These are phyloP conservation scores for Globisporangium carolinianum DNA, from an alignment of 352 stramenopile species.

Conservation along the genomic window DNA sequence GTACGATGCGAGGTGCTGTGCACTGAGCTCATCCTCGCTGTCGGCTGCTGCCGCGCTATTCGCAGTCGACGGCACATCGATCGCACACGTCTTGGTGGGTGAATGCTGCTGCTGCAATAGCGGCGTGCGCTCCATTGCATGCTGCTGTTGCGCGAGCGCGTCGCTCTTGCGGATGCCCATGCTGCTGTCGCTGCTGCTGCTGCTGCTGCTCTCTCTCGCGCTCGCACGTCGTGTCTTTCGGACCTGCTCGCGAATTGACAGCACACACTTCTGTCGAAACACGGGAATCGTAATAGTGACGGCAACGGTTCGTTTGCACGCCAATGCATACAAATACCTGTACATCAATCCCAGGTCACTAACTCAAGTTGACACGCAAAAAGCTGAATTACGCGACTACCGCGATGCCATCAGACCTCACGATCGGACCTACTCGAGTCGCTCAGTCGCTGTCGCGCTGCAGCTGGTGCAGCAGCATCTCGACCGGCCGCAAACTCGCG, in stretches of 20 bases:
- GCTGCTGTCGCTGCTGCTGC: neutral
- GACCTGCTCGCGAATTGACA: neutral
- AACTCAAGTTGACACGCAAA: no score
- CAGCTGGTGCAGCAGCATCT: conserved; percentile 13
- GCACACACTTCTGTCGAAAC: no score
- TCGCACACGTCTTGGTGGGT: neutral
- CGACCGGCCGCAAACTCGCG: conserved; percentile 29
- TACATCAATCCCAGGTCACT: no score
- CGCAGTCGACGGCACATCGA: neutral
- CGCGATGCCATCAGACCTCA: no score
- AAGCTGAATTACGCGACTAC: no score
- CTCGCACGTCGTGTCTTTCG: neutral
- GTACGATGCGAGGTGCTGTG: neutral
- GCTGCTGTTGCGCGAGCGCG: neutral
- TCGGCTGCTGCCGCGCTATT: neutral
- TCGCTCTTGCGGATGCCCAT: neutral
- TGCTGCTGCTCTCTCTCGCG: neutral
- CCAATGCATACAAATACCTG: no score
- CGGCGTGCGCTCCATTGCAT: neutral
- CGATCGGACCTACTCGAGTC: no score
- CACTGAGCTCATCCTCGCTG: neutral
- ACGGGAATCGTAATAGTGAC: no score
- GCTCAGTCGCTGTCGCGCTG: conserved; percentile 3
- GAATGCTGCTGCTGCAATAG: neutral
- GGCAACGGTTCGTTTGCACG: no score